Percentiles rank a stretch among this genome's conserved stretches.
phyloP scores from a whole-genome alignment of 1,139 yeast genomes.

The Zygosaccharomyces pseudobailii region DNA sequence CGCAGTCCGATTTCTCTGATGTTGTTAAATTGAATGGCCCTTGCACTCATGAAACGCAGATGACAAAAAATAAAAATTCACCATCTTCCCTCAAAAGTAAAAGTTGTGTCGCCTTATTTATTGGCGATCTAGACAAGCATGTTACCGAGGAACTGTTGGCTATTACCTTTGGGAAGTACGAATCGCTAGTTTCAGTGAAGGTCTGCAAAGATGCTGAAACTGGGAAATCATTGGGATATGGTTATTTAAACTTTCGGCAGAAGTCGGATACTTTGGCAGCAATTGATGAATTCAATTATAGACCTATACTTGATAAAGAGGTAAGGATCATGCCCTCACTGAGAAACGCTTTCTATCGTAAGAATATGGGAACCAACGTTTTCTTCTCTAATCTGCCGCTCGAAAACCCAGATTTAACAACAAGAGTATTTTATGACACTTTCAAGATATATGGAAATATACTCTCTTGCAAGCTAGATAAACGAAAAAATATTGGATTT shows the following conservation, averaged over 20 bases:
- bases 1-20: constrained; percentile 28
- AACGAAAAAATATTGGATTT: constrained; percentile 43
- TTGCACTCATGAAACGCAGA: constrained; percentile 4
- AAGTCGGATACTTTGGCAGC: constrained; percentile 40
- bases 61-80: background rate
- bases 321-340: constrained; percentile 51
- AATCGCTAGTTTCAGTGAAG: constrained; percentile 44
- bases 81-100: constrained; percentile 15
- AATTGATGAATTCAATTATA: constrained; percentile 43
- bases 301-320: constrained; percentile 38
- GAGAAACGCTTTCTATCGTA: constrained; percentile 32
- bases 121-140: constrained; percentile 43
- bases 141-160: constrained; percentile 40
- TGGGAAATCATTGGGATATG: constrained; percentile 45
- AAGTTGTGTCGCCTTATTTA: constrained; percentile 37
- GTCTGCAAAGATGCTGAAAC: constrained; percentile 41
- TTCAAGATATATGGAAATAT: constrained; percentile 41
- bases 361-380: constrained; percentile 30
- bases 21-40: constrained; percentile 22
- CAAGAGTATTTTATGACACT: constrained; percentile 42
- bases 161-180: constrained; percentile 35
- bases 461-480: constrained; percentile 43
- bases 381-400: constrained; percentile 40
- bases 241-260: constrained; percentile 44
- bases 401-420: constrained; percentile 32